Percentiles rank a stretch among this genome's conserved stretches.
These are phyloP conservation scores for Sphagnum magellanicum DNA, from an alignment of 228 moss, liverwort and hornwort genomes.

Conservation along the genomic window DNA sequence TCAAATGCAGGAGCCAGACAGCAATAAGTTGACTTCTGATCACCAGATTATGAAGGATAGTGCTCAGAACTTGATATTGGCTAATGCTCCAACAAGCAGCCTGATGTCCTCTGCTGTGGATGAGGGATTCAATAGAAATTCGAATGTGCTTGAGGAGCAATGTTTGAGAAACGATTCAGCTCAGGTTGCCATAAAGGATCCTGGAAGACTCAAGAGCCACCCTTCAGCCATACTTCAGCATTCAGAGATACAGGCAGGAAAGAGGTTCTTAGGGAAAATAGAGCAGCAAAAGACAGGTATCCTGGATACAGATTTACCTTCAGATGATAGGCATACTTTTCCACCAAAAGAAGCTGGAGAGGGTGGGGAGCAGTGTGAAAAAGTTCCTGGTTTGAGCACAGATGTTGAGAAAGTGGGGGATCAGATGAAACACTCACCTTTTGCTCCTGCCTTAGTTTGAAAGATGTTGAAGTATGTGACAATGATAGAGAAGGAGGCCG, in stretches of 20 bases:
- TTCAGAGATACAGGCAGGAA: background rate
- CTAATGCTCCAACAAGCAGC: background rate
- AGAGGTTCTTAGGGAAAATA: too few relatives aligned
- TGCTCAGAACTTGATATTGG: background rate
- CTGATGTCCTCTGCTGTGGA: background rate
- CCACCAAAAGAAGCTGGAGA: background rate
- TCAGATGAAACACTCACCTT: too few relatives aligned
- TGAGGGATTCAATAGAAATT: background rate
- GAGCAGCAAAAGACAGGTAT: too few relatives aligned
- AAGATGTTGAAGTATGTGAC: too few relatives aligned
- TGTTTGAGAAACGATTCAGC: background rate
- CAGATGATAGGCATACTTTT: background rate
- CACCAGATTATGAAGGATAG: background rate
- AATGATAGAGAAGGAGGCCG: too few relatives aligned
- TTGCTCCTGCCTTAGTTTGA: too few relatives aligned
- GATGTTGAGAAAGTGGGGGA: background rate
- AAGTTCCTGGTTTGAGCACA: background rate
- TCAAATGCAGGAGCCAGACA: background rate
- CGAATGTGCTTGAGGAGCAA: background rate
- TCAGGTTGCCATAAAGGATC: background rate
- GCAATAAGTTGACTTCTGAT: background rate
- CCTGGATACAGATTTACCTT: too few relatives aligned
- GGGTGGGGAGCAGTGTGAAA: too few relatives aligned
- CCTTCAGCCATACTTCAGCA: background rate
- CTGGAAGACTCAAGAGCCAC: background rate